Evolutionary conservation across 768 basidiomycete species (phyloP).

Genomic region (Tulasnella sp.): DNA sequence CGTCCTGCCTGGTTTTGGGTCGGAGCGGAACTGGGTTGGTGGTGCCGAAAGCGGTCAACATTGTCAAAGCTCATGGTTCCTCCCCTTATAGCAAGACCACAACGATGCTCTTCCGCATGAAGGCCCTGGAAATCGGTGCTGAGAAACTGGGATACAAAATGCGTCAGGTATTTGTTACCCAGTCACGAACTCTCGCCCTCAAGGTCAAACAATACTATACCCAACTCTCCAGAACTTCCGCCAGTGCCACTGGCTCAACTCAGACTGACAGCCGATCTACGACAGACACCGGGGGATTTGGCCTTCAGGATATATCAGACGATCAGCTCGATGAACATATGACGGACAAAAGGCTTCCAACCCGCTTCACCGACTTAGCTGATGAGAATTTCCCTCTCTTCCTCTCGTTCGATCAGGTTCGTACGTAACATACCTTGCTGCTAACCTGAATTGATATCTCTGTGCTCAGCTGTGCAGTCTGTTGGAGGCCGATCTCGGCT

Average conservation of each 20-base stretch:
- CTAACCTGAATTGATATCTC: not conserved
- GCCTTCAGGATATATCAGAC: constrained; percentile 25
- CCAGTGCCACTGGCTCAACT: not conserved
- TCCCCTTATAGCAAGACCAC: constrained; percentile 13
- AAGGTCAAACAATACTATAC: constrained; percentile 13
- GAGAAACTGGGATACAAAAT: not conserved
- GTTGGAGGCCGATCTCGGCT: constrained; percentile 35
- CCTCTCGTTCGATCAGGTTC: constrained; percentile 49
- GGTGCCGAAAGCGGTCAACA: too few species aligned
- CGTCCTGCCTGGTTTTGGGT: constrained; percentile 18
- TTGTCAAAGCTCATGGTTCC: not conserved
- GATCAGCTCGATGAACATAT: constrained; percentile 34
- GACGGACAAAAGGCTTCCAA: constrained; percentile 34
- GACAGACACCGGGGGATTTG: constrained; percentile 13
- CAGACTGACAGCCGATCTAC: constrained; percentile 8
- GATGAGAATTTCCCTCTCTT: constrained; percentile 60
- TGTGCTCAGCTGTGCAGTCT: constrained; percentile 34
- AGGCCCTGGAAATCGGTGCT: constrained; percentile 3
- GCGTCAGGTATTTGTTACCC: constrained; percentile 18
- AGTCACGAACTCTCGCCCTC: constrained; percentile 14
- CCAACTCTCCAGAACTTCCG: not conserved
- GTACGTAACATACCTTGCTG: constrained; percentile 12
- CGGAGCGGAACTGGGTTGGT: constrained; percentile 17
- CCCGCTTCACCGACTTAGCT: constrained; percentile 40
- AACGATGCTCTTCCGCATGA: constrained; percentile 18